Evolutionary conservation across 805 yeast genomes (phyloP).

Genomic region (Barnettozyma californica): DNA sequence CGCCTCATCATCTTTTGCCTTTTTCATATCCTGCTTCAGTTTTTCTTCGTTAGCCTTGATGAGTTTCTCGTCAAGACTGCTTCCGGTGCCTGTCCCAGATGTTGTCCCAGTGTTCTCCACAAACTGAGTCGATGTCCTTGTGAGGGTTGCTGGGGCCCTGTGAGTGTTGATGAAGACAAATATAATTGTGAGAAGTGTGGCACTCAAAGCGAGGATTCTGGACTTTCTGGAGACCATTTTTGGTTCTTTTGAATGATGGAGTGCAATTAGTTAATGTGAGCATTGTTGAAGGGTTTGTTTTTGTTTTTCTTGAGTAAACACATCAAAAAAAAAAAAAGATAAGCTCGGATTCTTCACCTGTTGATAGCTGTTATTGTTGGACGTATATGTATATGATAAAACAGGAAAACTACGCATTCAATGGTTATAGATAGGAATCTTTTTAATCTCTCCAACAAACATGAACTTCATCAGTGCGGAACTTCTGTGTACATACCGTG

Average conservation of each 20-base stretch:
- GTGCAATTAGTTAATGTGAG: background rate
- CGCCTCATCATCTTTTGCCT: constrained; percentile 8
- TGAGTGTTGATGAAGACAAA: constrained; percentile 32
- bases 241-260: background rate
- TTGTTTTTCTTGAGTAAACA: background rate
- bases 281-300: background rate
- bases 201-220: constrained; percentile 37
- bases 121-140: background rate
- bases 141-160: constrained; percentile 7
- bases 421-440: background rate
- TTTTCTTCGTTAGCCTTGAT: constrained; percentile 34
- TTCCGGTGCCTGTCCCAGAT: constrained; percentile 21
- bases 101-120: constrained; percentile 14
- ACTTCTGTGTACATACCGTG: constrained; percentile 88
- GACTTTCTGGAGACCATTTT: constrained; percentile 31
- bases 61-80: constrained; percentile 37
- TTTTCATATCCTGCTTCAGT: constrained; percentile 16
- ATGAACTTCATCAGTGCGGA: constrained; percentile 89
- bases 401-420: background rate
- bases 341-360: too few species aligned
- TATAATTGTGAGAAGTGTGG: constrained; percentile 33
- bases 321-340: too few species aligned
- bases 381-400: background rate
- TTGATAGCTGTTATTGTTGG: too few species aligned
- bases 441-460: constrained; percentile 77